Evolutionary conservation across 768 basidiomycete genomes (phyloP), one percentile per base, ranked within the genome.

Genomic region (Boletellus ananiceps): DNA sequence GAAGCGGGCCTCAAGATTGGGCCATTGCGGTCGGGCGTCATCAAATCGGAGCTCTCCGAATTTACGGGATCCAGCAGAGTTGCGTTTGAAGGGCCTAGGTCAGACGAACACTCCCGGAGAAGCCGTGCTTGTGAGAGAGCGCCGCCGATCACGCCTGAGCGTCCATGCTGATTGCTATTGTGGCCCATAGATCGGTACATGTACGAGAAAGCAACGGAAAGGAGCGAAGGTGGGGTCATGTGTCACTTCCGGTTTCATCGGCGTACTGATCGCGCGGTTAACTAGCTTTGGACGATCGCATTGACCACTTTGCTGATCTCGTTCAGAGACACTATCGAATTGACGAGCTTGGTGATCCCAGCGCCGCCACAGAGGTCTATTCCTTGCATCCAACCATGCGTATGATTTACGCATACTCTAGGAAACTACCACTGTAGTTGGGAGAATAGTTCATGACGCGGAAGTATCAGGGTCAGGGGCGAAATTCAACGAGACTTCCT

Each of bases 121-220:
- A 71, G 68, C 47, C 77, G 83, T 31, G 72, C 75, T 32, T 87
- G 87, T 88, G 63, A 74, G 83, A 29, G 29, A 29, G 5, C 13
- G 16, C 43, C 32, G 19, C 46, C 18, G n/a, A 21, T 15, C 21
- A 35, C 23, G 32, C 5, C 18, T 9, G 16, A 14, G 36, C 21
- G 36, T 15, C 25, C 27, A 16, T 43, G 9, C 29, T 52, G 40
- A 57, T 11, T 46, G 36, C 39, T 31, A 33, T 33, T 19, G 14
- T 9, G 29, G 38, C 11, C 33, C 56, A 11, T 29, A 90, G 87
- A 85, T 76, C 80, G 88, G 25, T 98, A 97, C 65, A 94, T 95
- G 93, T 93, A 88, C 61, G 93, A 97, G 67, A 93, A 90, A 69
- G 75, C 87, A 21, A 81, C 82, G 2, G 88, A 89, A 61, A 75